Percentiles rank a stretch among this genome's conserved stretches.
phyloP scores from a whole-genome alignment of 1,139 yeast species.

The Suhomyces taliae region DNA sequence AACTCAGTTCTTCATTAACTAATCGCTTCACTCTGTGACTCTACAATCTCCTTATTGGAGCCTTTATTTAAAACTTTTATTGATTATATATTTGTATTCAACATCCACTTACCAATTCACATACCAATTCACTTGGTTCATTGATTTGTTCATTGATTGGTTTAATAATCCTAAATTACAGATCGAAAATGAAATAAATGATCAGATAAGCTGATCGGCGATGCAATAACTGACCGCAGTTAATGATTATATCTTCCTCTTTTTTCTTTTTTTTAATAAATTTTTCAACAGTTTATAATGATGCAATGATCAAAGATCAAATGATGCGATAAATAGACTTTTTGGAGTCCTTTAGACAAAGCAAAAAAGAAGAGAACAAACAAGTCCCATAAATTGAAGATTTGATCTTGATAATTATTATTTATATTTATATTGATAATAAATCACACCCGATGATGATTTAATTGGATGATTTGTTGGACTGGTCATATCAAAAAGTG shows the following conservation, averaged over 20 bases:
- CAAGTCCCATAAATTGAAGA: no score
- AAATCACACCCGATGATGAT: no score
- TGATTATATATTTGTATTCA: background rate
- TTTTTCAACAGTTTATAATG: background rate
- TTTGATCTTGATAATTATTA: no score
- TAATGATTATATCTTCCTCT: no score
- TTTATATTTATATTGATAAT: no score
- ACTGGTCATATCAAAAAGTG: background rate
- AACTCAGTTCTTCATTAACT: no score
- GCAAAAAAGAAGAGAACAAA: no score
- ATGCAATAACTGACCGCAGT: background rate
- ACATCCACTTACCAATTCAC: background rate
- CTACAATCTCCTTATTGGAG: no score
- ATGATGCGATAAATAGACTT: background rate
- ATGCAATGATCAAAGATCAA: background rate
- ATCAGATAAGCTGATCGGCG: background rate
- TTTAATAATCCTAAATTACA: conserved; percentile 6
- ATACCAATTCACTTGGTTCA: background rate
- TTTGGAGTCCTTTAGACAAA: no score
- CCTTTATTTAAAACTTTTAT: background rate
- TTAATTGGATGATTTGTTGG: no score
- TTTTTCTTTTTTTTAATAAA: no score
- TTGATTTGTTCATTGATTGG: background rate
- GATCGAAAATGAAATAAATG: conserved; percentile 7
- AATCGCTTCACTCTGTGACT: no score